Conservation (phyloP, 768 basidiomycete species). For the Lentinula aciculospora region DNA sequence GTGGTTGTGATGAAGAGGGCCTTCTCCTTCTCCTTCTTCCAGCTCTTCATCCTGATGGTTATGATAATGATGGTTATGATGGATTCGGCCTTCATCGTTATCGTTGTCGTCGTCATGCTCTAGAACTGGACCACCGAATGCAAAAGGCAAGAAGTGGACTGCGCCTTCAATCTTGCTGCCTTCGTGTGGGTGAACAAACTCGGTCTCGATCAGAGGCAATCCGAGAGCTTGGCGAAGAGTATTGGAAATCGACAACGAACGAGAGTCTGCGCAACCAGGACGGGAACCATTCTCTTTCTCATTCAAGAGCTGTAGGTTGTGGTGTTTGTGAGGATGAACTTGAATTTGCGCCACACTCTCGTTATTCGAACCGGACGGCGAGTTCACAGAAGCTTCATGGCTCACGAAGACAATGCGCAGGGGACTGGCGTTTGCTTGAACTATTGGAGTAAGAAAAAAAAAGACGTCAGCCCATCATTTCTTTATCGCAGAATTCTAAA, state of each 20-base stretch:
- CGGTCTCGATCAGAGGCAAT: constrained; percentile 37
- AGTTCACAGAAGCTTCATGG: not conserved
- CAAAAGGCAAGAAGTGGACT: constrained; percentile 8
- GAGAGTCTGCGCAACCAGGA: constrained; percentile 1
- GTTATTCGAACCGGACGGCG: not conserved
- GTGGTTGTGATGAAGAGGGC: not conserved
- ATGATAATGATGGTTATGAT: constrained; percentile 29
- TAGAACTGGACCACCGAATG: constrained; percentile 5
- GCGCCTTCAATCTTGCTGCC: constrained; percentile 8
- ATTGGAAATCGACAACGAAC: constrained; percentile 27
- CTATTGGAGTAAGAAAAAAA: not conserved
- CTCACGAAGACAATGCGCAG: constrained; percentile 3
- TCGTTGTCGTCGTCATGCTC: constrained; percentile 10
- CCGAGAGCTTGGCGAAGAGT: constrained; percentile 52
- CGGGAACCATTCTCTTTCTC: not conserved
- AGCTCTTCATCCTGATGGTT: constrained; percentile 20
- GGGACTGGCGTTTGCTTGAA: constrained; percentile 4
- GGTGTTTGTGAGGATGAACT: not conserved
- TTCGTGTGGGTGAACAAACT: constrained; percentile 2
- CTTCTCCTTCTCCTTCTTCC: constrained; percentile 9
- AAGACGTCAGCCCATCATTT: not conserved
- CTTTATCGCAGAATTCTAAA: not conserved
- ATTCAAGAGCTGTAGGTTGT: not conserved
- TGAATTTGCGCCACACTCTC: not conserved
- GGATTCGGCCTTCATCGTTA: constrained; percentile 12